Conservation (phyloP, 2,329 filamentous ascomycete species). For the Penicillium expansum region DNA sequence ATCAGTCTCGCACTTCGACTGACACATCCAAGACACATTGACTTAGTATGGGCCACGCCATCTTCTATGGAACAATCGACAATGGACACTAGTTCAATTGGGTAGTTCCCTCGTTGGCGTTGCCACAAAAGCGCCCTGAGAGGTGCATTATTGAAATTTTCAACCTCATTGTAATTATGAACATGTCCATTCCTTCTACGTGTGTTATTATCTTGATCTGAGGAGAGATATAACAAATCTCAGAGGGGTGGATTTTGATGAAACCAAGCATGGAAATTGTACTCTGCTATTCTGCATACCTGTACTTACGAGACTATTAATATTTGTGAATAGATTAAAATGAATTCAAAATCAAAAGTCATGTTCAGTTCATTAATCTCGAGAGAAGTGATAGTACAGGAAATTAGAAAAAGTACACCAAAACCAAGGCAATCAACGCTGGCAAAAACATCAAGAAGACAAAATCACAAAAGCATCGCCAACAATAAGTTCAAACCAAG, state of each 20-base stretch:
- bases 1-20: slow-evolving; percentile 5
- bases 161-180: slow-evolving; percentile 12
- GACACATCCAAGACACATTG: slow-evolving; percentile 11
- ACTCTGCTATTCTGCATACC: neutral
- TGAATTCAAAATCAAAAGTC: neutral
- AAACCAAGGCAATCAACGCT: neutral
- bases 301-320: slow-evolving; percentile 11
- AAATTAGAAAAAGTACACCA: neutral
- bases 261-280: slow-evolving; percentile 3
- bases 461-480: neutral
- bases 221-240: neutral
- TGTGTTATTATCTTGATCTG: neutral
- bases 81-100: neutral
- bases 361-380: neutral
- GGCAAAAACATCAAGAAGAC: neutral
- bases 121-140: neutral
- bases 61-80: neutral
- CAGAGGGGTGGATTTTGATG: neutral
- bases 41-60: neutral
- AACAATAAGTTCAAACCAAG: neutral
- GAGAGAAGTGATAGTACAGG: neutral
- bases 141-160: neutral
- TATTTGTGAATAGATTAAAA: slow-evolving; percentile 11
- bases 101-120: neutral
- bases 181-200: neutral